Evolutionary conservation across 2,329 filamentous ascomycete genomes (phyloP), one percentile per base, ranked within the genome.

Genomic region (Talaromyces sp.): DNA sequence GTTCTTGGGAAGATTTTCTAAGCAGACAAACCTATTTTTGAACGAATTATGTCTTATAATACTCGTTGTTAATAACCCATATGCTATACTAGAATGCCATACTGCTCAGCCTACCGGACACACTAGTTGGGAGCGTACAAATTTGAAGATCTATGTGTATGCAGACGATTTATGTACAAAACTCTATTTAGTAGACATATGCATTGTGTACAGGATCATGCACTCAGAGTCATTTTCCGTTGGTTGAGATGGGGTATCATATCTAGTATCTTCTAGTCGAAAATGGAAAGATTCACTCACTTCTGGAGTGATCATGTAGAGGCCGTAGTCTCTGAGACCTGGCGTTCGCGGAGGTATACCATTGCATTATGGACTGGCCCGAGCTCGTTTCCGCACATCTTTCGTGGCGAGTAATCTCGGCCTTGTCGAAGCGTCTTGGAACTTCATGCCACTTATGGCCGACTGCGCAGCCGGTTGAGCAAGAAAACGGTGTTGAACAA

Each of bases 1-100:
- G 79, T 82, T 10, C 67, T 82, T 67, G 76, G 78, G 22, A 81
- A 82, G 75, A 82, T 82, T 62, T 82, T 82, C 64, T 82, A 66
- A 72, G 13, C 7, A 14, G 37, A 22, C n/a, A 22, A 19, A 22
- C 33, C 27, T 24, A 6, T 14, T 22, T 10, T 52, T n/a, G 31
- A 39, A 39, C 37, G 22, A 61, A n/a, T 43, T 31, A 43, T 58
- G 35, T 43, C 56, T 27, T 6, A 35, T 58, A 41, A 31, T 16
- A 24, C n/a, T 22, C 41, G 48, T 33, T 52, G 16, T 33, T 19
- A 35, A 54, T 56, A 56, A 24, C 39, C 31, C 33, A 37, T 56
- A 56, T 35, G 16, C 33, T 19, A 56, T 14, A 37, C 33, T n/a
- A 7, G 4, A 22, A 33, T 16, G 35, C 35, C 33, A 37, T 35